phyloP scores from a whole-genome alignment of 805 yeast species.

The Spencermartinsiella europaea region DNA sequence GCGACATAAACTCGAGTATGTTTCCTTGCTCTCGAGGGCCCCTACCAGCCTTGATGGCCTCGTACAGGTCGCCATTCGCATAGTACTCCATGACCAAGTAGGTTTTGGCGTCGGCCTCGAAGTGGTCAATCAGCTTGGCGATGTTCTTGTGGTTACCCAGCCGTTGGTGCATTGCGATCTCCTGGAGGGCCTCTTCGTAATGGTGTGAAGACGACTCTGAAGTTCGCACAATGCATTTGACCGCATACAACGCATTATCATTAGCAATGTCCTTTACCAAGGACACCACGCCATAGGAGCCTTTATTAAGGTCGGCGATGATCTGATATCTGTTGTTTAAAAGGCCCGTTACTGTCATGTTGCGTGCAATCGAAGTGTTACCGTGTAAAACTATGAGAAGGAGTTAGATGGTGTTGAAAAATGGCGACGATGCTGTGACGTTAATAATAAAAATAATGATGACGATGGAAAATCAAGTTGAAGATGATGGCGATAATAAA shows the following conservation, averaged over 20 bases:
- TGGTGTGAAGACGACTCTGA: neutral
- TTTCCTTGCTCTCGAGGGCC: slow-evolving; percentile 44
- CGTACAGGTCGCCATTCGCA: slow-evolving; percentile 80
- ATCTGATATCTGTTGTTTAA: slow-evolving; percentile 61
- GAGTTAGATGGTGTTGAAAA: neutral
- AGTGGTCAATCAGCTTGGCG: slow-evolving; percentile 66
- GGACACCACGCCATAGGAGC: slow-evolving; percentile 89
- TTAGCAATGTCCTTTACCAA: slow-evolving; percentile 64
- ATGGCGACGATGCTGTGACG: neutral
- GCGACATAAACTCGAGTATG: slow-evolving; percentile 49
- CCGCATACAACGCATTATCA: slow-evolving; percentile 61
- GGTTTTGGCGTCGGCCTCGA: slow-evolving; percentile 46
- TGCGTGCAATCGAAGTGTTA: neutral
- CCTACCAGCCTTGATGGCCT: slow-evolving; percentile 65
- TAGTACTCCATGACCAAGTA: slow-evolving; percentile 83
- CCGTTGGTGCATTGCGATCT: slow-evolving; percentile 64
- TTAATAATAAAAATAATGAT: neutral
- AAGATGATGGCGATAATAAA: neutral
- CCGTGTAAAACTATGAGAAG: neutral
- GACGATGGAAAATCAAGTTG: neutral
- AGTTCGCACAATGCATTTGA: slow-evolving; percentile 56
- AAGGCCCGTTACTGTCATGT: slow-evolving; percentile 5
- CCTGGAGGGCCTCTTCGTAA: slow-evolving; percentile 35
- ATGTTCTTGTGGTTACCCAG: slow-evolving; percentile 79
- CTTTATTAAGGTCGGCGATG: slow-evolving; percentile 65